These are phyloP conservation scores for Sclerotinia subarctica DNA, from an alignment of 2,329 filamentous ascomycete genomes.

Conservation along the genomic window DNA sequence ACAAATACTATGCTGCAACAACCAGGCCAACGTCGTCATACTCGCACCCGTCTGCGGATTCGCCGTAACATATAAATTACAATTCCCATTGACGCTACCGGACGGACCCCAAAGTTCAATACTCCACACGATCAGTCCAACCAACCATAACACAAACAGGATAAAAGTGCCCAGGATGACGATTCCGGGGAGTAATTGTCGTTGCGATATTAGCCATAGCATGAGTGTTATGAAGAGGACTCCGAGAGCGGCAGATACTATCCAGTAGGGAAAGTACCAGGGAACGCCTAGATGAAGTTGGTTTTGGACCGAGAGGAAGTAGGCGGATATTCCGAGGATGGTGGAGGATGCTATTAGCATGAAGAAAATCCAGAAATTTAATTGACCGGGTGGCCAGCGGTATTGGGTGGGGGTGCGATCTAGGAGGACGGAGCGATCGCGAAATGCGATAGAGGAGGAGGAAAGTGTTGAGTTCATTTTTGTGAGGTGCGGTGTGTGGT, in stretches of 20 bases:
- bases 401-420: slow-evolving; percentile 43
- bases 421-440: slow-evolving; percentile 23
- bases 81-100: slow-evolving; percentile 58
- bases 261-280: slow-evolving; percentile 68
- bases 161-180: slow-evolving; percentile 64
- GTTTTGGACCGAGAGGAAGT: slow-evolving; percentile 57
- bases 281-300: slow-evolving; percentile 54
- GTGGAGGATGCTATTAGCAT: slow-evolving; percentile 59
- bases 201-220: slow-evolving; percentile 59
- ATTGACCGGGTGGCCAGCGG: slow-evolving; percentile 65
- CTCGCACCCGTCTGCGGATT: slow-evolving; percentile 50
- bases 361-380: slow-evolving; percentile 65
- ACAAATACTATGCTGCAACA: slow-evolving; percentile 62
- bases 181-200: slow-evolving; percentile 61
- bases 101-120: slow-evolving; percentile 62
- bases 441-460: slow-evolving; percentile 32
- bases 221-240: slow-evolving; percentile 65
- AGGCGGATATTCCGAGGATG: slow-evolving; percentile 60
- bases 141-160: slow-evolving; percentile 65
- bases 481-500: not conserved
- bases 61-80: slow-evolving; percentile 56
- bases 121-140: slow-evolving; percentile 59
- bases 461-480: slow-evolving; percentile 34
- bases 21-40: slow-evolving; percentile 57
- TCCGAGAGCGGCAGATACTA: slow-evolving; percentile 56